Evolutionary conservation across 495 filamentous ascomycete species (phyloP).

Genomic region (Penicillium canescens): DNA sequence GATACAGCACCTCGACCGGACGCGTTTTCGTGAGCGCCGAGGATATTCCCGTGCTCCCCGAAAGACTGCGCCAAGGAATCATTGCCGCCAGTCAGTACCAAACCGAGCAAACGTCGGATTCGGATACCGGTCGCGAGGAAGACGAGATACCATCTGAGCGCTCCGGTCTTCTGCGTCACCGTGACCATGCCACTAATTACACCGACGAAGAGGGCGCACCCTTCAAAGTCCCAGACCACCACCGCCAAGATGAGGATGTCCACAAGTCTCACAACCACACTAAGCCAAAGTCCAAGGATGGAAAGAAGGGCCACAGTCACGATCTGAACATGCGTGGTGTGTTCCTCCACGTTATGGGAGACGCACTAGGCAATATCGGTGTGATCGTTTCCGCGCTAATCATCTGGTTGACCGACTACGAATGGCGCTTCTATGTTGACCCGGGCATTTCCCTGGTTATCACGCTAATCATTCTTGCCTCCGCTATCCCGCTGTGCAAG

Average conservation of each 20-base stretch:
- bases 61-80: constrained; percentile 86
- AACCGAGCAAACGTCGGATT: constrained; percentile 55
- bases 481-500: constrained; percentile 88
- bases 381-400: constrained; percentile 91
- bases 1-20: constrained; percentile 52
- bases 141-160: constrained; percentile 43
- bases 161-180: constrained; percentile 34
- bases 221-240: constrained; percentile 3
- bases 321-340: constrained; percentile 99
- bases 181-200: constrained; percentile 38
- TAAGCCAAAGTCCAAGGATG: constrained; percentile 63
- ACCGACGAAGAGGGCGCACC: constrained; percentile 34
- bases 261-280: constrained; percentile 72
- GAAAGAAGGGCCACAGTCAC: constrained; percentile 66
- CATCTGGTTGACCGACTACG: constrained; percentile 81
- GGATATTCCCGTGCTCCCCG: constrained; percentile 84
- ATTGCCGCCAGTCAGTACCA: constrained; percentile 67
- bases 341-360: constrained; percentile 92
- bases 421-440: constrained; percentile 77
- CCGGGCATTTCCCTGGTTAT: constrained; percentile 95
- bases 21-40: constrained; percentile 58
- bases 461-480: constrained; percentile 88
- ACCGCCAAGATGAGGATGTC: constrained; percentile 31
- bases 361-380: constrained; percentile 95
- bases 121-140: constrained; percentile 51